A percentile compares a stretch with the other conserved stretches of the same genome.
phyloP scores from a whole-genome alignment of 805 yeast species.

The Kazachstania martiniae region DNA sequence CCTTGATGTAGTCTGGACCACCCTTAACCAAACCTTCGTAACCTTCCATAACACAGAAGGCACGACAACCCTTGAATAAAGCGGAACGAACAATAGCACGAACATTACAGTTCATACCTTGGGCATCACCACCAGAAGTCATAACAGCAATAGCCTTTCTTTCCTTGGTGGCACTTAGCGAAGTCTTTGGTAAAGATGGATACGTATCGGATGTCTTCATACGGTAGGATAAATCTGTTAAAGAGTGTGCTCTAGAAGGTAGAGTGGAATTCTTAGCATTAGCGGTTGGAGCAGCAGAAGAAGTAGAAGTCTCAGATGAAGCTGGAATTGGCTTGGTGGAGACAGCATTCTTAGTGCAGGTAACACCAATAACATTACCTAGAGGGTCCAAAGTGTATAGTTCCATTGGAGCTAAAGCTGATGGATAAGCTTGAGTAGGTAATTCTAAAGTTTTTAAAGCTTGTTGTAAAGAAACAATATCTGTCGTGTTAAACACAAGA shows the following conservation, averaged over 20 bases:
- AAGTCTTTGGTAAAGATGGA: slow-evolving; percentile 18
- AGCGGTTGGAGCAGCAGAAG: slow-evolving; percentile 5
- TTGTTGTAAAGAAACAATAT: slow-evolving; percentile 19
- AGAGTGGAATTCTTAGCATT: slow-evolving; percentile 3
- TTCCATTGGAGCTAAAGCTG: slow-evolving; percentile 64
- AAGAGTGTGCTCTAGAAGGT: slow-evolving; percentile 14
- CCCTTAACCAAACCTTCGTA: slow-evolving; percentile 64
- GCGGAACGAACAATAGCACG: slow-evolving; percentile 63
- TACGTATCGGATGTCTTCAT: slow-evolving; percentile 9
- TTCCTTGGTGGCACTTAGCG: not conserved
- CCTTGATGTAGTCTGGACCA: slow-evolving; percentile 40
- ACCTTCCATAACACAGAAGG: slow-evolving; percentile 63
- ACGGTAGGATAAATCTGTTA: slow-evolving; percentile 14
- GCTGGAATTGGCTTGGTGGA: slow-evolving; percentile 31
- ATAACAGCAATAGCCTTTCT: slow-evolving; percentile 54
- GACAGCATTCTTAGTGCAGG: slow-evolving; percentile 48
- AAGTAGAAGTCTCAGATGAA: slow-evolving; percentile 1
- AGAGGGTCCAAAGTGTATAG: slow-evolving; percentile 73
- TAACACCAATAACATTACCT: slow-evolving; percentile 74
- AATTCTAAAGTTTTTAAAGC: slow-evolving; percentile 20
- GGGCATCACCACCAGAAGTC: slow-evolving; percentile 80
- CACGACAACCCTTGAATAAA: slow-evolving; percentile 53
- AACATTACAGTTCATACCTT: slow-evolving; percentile 72
- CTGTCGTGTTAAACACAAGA: slow-evolving; percentile 29
- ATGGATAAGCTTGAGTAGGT: slow-evolving; percentile 54